Base-by-base conservation (phyloP, 2,329 filamentous ascomycete genomes). In the Botryotinia narcissicola region DNA sequence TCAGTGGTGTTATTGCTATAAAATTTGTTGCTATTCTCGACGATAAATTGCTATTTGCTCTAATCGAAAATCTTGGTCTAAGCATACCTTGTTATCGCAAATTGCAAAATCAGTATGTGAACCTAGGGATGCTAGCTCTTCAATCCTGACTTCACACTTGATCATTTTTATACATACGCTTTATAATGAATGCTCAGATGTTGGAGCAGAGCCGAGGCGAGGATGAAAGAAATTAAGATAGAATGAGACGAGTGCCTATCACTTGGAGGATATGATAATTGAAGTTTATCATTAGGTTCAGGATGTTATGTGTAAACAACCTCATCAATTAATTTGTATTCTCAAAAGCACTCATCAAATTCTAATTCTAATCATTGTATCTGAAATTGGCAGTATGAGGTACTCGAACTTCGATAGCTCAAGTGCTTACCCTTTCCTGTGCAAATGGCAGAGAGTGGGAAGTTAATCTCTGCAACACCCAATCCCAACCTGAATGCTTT, bases 21-120 rank as follows among this genome's bases (percentile, higher is more conserved):
- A 1, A 1, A 29, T 1, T 29, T 18, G 2, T 9, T 18, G 12
- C 7, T 18, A 1, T 29, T 1, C 51, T 29, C 14, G 8, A 29
- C 16, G 10, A 51, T 54, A 18, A 6, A 29, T 29, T 29, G n/a
- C 12, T 8, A 29, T 54, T 8, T 18, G 8, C 3, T 18, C 14
- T 2, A 9, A 9, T 54, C 0, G 18, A 18, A 7, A 8, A 29
- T 18, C n/a, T 1, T 8, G 8, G 51, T 9, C 16, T 16, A 18
- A 18, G 14, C 9, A 29, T 54, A 6, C 6, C n/a, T 29, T 7
- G 14, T 54, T 0, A 54, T 29, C 3, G 14, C 6, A 29, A n/a
- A 18, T 54, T 25, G n/a, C 14, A 54, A 54, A 54, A 29, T 54
- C 6, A 54, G n/a, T 9, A 29, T 42, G 14, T 29, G n/a, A 18